Conservation (phyloP, 176 grass and related monocot species). For the Avena eriantha region DNA sequence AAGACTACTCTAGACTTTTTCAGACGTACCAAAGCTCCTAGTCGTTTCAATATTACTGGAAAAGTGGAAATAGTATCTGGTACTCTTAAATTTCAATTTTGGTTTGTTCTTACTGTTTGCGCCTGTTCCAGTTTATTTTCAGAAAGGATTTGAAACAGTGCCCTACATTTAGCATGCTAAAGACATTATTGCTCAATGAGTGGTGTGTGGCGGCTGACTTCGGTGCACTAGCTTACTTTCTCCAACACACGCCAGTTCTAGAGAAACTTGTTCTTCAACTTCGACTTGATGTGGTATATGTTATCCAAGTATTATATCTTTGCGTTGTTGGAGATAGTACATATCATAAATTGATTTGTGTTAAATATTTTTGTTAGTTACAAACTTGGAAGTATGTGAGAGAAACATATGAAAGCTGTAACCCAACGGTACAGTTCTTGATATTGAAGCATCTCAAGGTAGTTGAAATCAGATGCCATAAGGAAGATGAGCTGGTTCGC, state of each 20-base stretch:
- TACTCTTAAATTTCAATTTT: not conserved
- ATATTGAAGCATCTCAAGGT: constrained; percentile 6
- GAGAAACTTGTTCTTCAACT: constrained; percentile 33
- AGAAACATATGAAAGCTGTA: not conserved
- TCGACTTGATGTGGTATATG: constrained; percentile 18
- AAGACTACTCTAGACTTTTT: not conserved
- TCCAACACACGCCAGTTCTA: not conserved
- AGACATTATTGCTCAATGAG: constrained; percentile 14
- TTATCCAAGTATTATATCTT: not conserved
- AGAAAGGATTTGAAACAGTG: constrained; percentile 19
- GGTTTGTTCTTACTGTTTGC: not conserved
- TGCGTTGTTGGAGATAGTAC: not conserved
- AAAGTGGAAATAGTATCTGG: not conserved
- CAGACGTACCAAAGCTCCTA: not conserved
- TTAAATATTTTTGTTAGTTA: not conserved
- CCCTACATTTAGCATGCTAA: constrained; percentile 28
- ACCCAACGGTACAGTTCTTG: not conserved
- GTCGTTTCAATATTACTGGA: not conserved
- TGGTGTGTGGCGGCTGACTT: constrained; percentile 2
- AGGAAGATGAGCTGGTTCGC: not conserved
- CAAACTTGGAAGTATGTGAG: not conserved
- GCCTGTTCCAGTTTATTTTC: constrained; percentile 14
- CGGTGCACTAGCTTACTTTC: constrained; percentile 2
- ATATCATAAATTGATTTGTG: not conserved
- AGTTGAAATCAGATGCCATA: constrained; percentile 28